Conservation (phyloP, 208 protist species). For the Trypanosoma conorhini region DNA sequence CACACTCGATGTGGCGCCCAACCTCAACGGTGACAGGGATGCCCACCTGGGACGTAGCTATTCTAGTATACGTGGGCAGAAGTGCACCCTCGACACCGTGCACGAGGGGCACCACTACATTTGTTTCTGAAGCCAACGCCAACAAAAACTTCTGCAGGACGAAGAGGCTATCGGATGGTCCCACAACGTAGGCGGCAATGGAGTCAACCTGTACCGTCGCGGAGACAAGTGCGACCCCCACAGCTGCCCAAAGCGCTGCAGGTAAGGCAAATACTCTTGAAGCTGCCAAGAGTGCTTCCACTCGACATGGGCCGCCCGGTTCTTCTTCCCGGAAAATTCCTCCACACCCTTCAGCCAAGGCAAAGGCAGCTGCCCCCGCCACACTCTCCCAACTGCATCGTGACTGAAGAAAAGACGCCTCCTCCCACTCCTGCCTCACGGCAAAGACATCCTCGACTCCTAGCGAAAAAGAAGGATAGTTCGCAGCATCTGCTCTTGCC, state of each 20-base stretch:
- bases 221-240: slow-evolving; percentile 13
- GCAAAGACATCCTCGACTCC: background rate
- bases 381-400: slow-evolving; percentile 39
- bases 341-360: slow-evolving; percentile 12
- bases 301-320: background rate
- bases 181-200: slow-evolving; percentile 21
- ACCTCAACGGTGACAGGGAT: slow-evolving; percentile 11
- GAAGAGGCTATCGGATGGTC: slow-evolving; percentile 5
- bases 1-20: slow-evolving; percentile 19
- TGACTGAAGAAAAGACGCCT: slow-evolving; percentile 13
- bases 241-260: slow-evolving; percentile 22
- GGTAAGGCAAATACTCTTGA: slow-evolving; percentile 22
- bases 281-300: slow-evolving; percentile 18
- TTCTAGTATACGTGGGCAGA: slow-evolving; percentile 25
- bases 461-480: background rate
- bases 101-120: slow-evolving; percentile 18
- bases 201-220: slow-evolving; percentile 1
- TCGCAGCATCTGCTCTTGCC: background rate
- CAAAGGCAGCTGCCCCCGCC: slow-evolving; percentile 35
- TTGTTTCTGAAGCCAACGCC: slow-evolving; percentile 22
- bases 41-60: slow-evolving; percentile 4
- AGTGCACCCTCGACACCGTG: slow-evolving; percentile 21
- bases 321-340: background rate
- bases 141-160: slow-evolving; percentile 22
- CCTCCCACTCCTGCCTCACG: slow-evolving; percentile 13